Evolutionary conservation across 768 basidiomycete genomes (phyloP), one percentile per base, ranked within the genome.

Genomic region (Cubamyces lactineus): DNA sequence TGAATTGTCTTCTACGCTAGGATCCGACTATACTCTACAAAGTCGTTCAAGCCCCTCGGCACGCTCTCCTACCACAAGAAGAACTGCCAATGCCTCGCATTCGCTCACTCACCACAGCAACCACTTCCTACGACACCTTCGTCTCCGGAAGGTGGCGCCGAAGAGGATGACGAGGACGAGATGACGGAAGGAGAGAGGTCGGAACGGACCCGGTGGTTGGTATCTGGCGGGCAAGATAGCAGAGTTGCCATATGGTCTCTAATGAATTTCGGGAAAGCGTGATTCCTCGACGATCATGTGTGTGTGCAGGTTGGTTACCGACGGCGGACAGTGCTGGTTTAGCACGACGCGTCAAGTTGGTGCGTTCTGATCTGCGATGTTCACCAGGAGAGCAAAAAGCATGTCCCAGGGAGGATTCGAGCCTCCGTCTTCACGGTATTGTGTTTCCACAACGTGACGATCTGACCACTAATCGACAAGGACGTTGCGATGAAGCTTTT

Each of bases 41-140:
- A 86, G 66, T 81, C 84, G 5, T 81, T 94, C 73, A 95, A 92
- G 66, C 75, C 89, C 0, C 86, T 99, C 7, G 96, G 96, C 5
- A 89, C 88, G 4, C 80, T 98, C 7, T 78, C 78, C 24, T 92
- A 93, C 71, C 96, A 98, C 77, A 91, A 92, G 64, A 80, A 82
- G 9, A 83, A 81, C 15, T 89, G 91, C 59, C 91, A 96, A 66
- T 81, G 84, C 4, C 67, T 97, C 19, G 80, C 84, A 3, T 98
- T 98, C 70, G 86, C 89, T 0, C 61, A 45, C 26, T 34, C 30
- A 7, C 42, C 13, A 7, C 40, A 57, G 0, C 51, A 30, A 3
- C 11, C 46, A 24, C 15, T 34, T 0, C 42, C 16, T 5, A 11
- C 15, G 12, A 0, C 4, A 1, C 15, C 53, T 2, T 38, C 48